Conservation (phyloP, 1,284 basidiomycete species). For the Heterobasidion irregulare region DNA sequence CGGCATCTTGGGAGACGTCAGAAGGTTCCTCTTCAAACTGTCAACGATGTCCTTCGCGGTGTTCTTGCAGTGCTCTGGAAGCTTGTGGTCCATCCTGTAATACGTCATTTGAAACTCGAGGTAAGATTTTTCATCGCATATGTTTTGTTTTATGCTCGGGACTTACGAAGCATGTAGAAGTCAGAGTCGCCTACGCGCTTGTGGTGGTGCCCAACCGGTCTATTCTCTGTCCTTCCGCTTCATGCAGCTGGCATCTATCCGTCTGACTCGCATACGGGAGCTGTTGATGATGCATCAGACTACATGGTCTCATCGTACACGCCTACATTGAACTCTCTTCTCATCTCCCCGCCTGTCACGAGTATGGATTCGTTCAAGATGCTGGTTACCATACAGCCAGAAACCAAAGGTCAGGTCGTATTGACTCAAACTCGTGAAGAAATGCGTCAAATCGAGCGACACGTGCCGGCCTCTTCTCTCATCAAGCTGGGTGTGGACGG, state of each 20-base stretch:
- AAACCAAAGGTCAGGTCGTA: neutral
- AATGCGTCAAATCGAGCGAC: neutral
- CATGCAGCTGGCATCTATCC: constrained; percentile 16
- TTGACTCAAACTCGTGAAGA: neutral
- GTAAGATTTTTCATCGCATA: neutral
- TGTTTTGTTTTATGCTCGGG: neutral
- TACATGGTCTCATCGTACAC: constrained; percentile 18
- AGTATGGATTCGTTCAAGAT: neutral
- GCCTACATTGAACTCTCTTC: constrained; percentile 4
- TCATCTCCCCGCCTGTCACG: neutral
- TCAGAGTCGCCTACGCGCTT: constrained; percentile 8
- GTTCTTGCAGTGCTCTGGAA: neutral
- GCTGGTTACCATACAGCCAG: neutral
- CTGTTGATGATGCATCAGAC: constrained; percentile 5
- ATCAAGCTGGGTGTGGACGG: neutral
- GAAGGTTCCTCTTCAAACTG: neutral
- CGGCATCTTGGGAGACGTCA: neutral
- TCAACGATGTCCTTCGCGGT: neutral
- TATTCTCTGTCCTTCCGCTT: constrained; percentile 15
- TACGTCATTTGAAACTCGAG: neutral
- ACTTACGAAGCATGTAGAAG: neutral
- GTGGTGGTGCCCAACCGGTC: constrained; percentile 11
- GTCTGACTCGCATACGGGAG: neutral
- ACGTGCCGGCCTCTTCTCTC: neutral
- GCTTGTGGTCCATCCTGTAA: neutral